Base-by-base conservation (phyloP, 371 early-diverging fungal genomes). In the Mortierella sp. region DNA sequence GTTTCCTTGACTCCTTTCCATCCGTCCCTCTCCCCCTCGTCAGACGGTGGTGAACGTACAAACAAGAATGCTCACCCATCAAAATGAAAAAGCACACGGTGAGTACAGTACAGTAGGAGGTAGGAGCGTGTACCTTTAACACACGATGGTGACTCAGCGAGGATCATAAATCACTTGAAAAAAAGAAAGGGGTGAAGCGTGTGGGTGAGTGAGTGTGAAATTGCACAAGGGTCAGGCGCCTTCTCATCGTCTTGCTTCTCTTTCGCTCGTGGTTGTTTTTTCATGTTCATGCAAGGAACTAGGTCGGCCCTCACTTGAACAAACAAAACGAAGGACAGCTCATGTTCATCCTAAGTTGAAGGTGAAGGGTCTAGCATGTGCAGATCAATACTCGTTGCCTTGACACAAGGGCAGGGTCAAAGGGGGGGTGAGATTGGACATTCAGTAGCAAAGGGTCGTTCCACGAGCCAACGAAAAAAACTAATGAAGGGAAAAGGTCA, bases 241-340 rank as follows among this genome's bases (percentile, higher is more conserved):
- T 19, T 63, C 38, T 34, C 14, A 14, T 50, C 16, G 50, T n/a
- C n/a, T n/a, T 52, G 52, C 57, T 1, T 65, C 21, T 31, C 24
- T 38, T 38, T 65, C 19, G 31, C 60, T 65, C 65, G 65, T 65
- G 65, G 65, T 38, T 65, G 16, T 34, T 31, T 28, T 34, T n/a
- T n/a, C n/a, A n/a, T 34, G 10, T 68, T 68, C 68, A 68, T 68
- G 68, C 68, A 42, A 42, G 68, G 68, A 50, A 21, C 68, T 38
- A 34, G 21, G 24, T 24, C 24, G 24, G 42, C 42, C 38, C 24
- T 38, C 38, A 21, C 11, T n/a, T 55, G 55, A 55, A 42, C 68
- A 68, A 19, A 7, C 63, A 19, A 68, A 34, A 7, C 38, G 26
- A 63, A 16, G 31, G 28, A 21, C 63, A 38, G 42, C 42, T 38